A percentile compares a stretch with the other conserved stretches of the same genome.
Evolutionary conservation across 768 basidiomycete genomes (phyloP).

Genomic region (Tulasnella sp.): DNA sequence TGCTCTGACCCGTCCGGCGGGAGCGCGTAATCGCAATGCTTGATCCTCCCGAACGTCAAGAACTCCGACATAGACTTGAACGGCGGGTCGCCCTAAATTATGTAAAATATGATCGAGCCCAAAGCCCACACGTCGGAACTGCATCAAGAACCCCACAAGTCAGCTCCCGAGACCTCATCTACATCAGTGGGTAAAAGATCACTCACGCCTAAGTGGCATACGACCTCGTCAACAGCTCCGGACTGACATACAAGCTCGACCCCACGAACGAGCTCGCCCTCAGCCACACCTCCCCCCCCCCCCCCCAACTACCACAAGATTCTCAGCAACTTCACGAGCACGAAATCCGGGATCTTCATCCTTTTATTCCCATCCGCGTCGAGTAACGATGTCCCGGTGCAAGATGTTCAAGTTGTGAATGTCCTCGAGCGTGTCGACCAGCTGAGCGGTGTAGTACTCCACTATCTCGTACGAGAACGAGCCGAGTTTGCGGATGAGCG

Average conservation of each 20-base stretch:
- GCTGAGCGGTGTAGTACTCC: conserved; percentile 78
- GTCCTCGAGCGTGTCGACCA: conserved; percentile 77
- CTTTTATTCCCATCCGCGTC: conserved; percentile 74
- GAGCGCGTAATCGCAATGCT: conserved; percentile 73
- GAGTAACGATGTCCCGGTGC: conserved; percentile 83
- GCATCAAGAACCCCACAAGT: neutral
- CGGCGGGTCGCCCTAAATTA: conserved; percentile 82
- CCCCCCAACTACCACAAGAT: neutral
- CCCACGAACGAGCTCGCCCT: conserved; percentile 68
- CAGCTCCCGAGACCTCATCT: neutral
- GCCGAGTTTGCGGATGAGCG: conserved; percentile 44
- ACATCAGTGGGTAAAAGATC: neutral
- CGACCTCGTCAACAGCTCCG: conserved; percentile 64
- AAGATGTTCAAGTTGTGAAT: conserved; percentile 87
- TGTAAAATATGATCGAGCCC: conserved; percentile 88
- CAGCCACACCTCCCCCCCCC: neutral
- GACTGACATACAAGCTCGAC: conserved; percentile 81
- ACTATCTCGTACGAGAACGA: conserved; percentile 71
- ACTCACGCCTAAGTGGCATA: conserved; percentile 63
- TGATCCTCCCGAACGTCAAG: conserved; percentile 90
- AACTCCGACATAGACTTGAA: conserved; percentile 89
- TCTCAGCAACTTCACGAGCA: conserved; percentile 56
- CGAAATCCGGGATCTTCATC: conserved; percentile 95
- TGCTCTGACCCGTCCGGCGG: conserved; percentile 36
- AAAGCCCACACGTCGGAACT: conserved; percentile 95